phyloP scores from a whole-genome alignment of 768 basidiomycete genomes.

The Tulasnella sp. region DNA sequence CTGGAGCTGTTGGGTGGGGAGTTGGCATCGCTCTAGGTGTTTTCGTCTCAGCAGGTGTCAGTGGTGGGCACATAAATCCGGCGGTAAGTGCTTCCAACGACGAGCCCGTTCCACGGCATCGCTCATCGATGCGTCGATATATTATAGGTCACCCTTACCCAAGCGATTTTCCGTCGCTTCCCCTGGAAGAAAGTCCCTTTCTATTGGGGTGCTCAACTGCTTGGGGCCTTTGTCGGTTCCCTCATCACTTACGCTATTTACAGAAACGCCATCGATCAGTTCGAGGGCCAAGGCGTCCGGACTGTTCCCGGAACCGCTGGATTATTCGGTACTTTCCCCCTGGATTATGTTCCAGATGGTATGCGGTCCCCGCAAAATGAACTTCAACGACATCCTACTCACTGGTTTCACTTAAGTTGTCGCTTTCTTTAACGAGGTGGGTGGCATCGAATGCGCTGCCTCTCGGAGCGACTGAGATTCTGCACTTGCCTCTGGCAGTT shows the following conservation, averaged over 20 bases:
- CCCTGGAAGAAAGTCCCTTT: conserved; percentile 38
- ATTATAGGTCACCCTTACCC: conserved; percentile 24
- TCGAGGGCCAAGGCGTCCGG: conserved; percentile 41
- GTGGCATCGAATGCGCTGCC: neutral
- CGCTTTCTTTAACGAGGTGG: conserved; percentile 40
- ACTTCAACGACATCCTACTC: neutral
- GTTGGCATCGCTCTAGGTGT: conserved; percentile 27
- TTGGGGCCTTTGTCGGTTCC: conserved; percentile 62
- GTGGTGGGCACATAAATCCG: conserved; percentile 28
- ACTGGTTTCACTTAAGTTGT: conserved; percentile 34
- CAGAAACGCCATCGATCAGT: conserved; percentile 54
- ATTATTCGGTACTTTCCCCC: conserved; percentile 57
- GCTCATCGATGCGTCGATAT: neutral
- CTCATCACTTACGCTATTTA: conserved; percentile 61
- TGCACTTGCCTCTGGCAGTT: conserved; percentile 40
- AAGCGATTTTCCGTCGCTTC: conserved; percentile 28
- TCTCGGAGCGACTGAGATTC: neutral
- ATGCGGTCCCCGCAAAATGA: conserved; percentile 2
- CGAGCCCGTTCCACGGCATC: neutral
- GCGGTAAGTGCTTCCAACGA: neutral
- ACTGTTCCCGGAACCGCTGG: conserved; percentile 46
- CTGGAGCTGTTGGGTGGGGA: conserved; percentile 25
- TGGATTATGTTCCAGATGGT: conserved; percentile 36
- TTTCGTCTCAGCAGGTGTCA: conserved; percentile 24
- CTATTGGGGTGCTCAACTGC: conserved; percentile 61